Percentiles rank a stretch among this genome's conserved stretches.
phyloP scores from a whole-genome alignment of 305 asterid species.

The Euphrasia arctica region DNA sequence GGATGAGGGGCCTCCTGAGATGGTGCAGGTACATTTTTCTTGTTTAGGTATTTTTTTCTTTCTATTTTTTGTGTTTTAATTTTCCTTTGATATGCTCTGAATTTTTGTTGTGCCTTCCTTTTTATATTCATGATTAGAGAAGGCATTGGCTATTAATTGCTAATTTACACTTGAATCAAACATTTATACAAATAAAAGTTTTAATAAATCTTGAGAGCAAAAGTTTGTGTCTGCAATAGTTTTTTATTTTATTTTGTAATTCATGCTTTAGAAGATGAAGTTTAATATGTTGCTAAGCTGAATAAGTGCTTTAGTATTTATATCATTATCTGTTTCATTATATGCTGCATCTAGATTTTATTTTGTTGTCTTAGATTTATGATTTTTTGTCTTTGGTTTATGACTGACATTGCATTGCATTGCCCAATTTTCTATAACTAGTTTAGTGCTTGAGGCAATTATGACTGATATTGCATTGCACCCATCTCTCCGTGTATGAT shows the following conservation, averaged over 20 bases:
- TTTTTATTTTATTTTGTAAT: neutral
- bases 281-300: neutral
- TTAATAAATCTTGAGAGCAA: neutral
- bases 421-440: no score
- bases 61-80: constrained; percentile 3
- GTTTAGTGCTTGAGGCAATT: no score
- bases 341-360: constrained; percentile 4
- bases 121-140: constrained; percentile 15
- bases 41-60: constrained; percentile 14
- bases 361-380: neutral
- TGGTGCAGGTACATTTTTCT: constrained; percentile 69
- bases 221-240: constrained; percentile 3
- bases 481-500: neutral
- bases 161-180: no score
- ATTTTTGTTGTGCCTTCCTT: neutral
- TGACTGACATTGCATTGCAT: no score
- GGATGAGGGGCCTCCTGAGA: constrained; percentile 99
- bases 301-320: neutral
- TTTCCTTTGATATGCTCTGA: neutral
- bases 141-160: constrained; percentile 2
- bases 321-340: neutral
- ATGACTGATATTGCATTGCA: neutral
- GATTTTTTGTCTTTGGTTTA: no score
- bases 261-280: constrained; percentile 3
- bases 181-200: no score